phyloP scores from a whole-genome alignment of 495 filamentous ascomycete genomes.

The Penicillium odoratum region DNA sequence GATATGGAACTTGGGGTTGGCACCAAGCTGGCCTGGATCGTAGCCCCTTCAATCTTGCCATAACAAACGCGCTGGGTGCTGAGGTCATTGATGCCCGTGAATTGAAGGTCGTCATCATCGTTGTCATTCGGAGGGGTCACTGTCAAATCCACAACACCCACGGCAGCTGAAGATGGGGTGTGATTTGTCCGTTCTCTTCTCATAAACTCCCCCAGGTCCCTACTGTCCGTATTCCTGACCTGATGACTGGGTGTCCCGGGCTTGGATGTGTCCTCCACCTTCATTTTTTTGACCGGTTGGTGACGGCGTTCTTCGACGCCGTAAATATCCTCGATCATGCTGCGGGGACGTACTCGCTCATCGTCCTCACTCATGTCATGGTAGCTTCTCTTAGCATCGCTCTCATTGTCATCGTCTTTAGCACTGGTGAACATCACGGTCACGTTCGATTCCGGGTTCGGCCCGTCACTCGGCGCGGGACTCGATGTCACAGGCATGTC shows the following conservation, averaged over 20 bases:
- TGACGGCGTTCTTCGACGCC: conserved; percentile 64
- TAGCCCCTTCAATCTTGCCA: conserved; percentile 71
- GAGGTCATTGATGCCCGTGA: conserved; percentile 45
- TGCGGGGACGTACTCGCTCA: conserved; percentile 27
- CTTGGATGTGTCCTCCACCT: conserved; percentile 43
- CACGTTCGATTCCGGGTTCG: conserved; percentile 17
- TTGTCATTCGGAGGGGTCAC: conserved; percentile 29
- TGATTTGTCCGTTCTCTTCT: conserved; percentile 50
- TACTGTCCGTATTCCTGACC: conserved; percentile 49
- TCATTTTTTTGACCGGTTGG: conserved; percentile 66
- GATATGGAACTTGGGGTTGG: conserved; percentile 54
- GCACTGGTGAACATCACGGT: conserved; percentile 31
- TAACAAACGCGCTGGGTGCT: conserved; percentile 74
- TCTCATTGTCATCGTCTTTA: conserved; percentile 24
- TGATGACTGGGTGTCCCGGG: conserved; percentile 39
- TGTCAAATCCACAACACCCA: conserved; percentile 65
- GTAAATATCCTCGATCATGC: conserved; percentile 67
- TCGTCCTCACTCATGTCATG: conserved; percentile 32
- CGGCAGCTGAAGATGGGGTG: conserved; percentile 18
- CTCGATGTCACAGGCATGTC: conserved; percentile 7
- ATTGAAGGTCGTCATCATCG: conserved; percentile 46
- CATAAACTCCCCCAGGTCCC: conserved; percentile 63
- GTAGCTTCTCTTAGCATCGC: conserved; percentile 31
- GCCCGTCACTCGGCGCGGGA: conserved; percentile 8
- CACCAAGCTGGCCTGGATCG: conserved; percentile 64